Percentiles rank a stretch among this genome's conserved stretches.
phyloP scores from a whole-genome alignment of 2,329 filamentous ascomycete species.

The Fusarium armeniacum region DNA sequence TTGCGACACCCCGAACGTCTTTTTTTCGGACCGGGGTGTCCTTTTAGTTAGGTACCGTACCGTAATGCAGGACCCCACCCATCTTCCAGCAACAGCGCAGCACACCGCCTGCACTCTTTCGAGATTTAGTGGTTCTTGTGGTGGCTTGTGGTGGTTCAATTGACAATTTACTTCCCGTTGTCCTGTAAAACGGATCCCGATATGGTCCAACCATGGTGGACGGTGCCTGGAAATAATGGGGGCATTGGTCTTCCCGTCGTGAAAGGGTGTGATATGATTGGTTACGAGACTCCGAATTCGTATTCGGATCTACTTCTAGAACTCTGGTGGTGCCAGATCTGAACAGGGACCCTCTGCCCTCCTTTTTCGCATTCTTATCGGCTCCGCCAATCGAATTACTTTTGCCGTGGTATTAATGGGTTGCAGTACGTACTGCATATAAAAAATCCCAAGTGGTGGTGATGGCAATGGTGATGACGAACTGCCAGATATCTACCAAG shows the following conservation, averaged over 20 bases:
- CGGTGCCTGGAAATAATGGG: constrained; percentile 39
- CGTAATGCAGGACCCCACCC: constrained; percentile 30
- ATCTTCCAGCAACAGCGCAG: constrained; percentile 23
- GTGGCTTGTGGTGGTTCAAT: constrained; percentile 15
- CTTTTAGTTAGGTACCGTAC: constrained; percentile 16
- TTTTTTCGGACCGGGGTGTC: constrained; percentile 47
- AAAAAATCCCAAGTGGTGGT: background rate
- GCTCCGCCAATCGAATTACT: constrained; percentile 17
- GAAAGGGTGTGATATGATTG: constrained; percentile 35
- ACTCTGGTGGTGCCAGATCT: constrained; percentile 36
- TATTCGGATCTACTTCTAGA: constrained; percentile 43
- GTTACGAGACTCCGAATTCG: constrained; percentile 31
- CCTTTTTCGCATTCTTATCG: constrained; percentile 47
- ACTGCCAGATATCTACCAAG: background rate
- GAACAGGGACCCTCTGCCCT: constrained; percentile 21
- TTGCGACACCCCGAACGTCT: constrained; percentile 46
- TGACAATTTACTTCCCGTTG: constrained; percentile 16
- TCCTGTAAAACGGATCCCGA: constrained; percentile 28
- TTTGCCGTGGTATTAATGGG: constrained; percentile 8
- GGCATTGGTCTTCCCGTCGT: background rate
- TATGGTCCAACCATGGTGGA: constrained; percentile 15
- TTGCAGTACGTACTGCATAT: constrained; percentile 24
- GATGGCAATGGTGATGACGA: background rate
- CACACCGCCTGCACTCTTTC: constrained; percentile 39
- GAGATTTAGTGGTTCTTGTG: constrained; percentile 25